Evolutionary conservation across 768 basidiomycete species (phyloP).

Genomic region (Pisolithus sp.): DNA sequence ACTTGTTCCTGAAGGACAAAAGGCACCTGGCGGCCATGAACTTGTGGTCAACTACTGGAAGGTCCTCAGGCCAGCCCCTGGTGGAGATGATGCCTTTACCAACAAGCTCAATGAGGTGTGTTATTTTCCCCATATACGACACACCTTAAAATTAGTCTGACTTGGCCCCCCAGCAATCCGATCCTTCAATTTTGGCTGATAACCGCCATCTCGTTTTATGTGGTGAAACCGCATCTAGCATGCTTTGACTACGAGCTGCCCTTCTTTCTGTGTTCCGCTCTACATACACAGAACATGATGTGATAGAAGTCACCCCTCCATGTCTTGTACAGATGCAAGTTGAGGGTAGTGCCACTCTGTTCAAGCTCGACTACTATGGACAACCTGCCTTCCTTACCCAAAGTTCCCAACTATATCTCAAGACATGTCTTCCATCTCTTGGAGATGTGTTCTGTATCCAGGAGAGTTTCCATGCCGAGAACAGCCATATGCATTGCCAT

Average conservation of each 20-base stretch:
- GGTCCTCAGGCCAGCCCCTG: slow-evolving; percentile 80
- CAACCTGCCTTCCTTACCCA: slow-evolving; percentile 93
- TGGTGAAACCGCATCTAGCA: slow-evolving; percentile 88
- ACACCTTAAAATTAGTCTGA: not conserved
- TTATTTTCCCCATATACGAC: not conserved
- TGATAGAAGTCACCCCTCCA: slow-evolving; percentile 94
- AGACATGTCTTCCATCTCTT: slow-evolving; percentile 88
- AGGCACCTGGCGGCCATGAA: slow-evolving; percentile 83
- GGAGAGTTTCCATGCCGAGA: slow-evolving; percentile 97
- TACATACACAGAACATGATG: slow-evolving; percentile 49
- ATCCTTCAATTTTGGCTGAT: slow-evolving; percentile 84
- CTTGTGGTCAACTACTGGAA: slow-evolving; percentile 90
- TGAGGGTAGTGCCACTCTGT: slow-evolving; percentile 93
- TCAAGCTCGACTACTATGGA: slow-evolving; percentile 95
- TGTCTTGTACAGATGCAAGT: slow-evolving; percentile 98
- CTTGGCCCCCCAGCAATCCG: slow-evolving; percentile 55
- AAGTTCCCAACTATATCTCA: slow-evolving; percentile 93
- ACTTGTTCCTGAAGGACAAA: slow-evolving; percentile 86
- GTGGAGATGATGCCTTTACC: slow-evolving; percentile 88
- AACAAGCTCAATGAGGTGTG: slow-evolving; percentile 83
- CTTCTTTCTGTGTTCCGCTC: slow-evolving; percentile 82
- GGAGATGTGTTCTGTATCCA: slow-evolving; percentile 99
- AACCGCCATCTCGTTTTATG: slow-evolving; percentile 91
- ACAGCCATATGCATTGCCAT: slow-evolving; percentile 89
- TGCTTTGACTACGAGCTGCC: slow-evolving; percentile 82